Evolutionary conservation across 352 stramenopile genomes (phyloP).

Genomic region (Thalassiosira livingstoniorum): DNA sequence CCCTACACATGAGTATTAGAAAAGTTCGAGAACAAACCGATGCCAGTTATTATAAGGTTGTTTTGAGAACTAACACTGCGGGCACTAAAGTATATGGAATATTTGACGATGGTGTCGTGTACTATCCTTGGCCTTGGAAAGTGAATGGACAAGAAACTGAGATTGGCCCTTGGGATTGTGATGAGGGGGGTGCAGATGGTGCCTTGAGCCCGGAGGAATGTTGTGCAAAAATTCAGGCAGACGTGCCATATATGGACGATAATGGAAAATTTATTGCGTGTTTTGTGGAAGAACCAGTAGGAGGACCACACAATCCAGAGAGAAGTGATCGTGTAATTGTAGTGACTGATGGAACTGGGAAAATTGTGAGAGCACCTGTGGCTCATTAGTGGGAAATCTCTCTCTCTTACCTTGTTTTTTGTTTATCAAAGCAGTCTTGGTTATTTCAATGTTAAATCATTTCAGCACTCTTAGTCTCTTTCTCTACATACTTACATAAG

Average conservation of each 20-base stretch:
- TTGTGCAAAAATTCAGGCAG: conserved; percentile 31
- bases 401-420: no score
- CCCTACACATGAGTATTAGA: conserved; percentile 13
- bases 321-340: conserved; percentile 23
- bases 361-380: conserved; percentile 25
- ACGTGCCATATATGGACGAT: conserved; percentile 33
- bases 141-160: conserved; percentile 11
- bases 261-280: conserved; percentile 41
- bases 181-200: not conserved
- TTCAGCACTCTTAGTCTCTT: no score
- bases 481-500: no score
- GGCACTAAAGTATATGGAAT: conserved; percentile 26
- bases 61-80: conserved; percentile 15
- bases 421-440: no score
- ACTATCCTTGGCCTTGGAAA: conserved; percentile 39
- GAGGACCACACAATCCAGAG: conserved; percentile 32
- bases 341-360: conserved; percentile 21
- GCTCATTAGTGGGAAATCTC: conserved; percentile 35
- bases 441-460: no score
- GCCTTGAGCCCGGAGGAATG: conserved; percentile 21
- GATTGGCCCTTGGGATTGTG: conserved; percentile 37
- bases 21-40: conserved; percentile 43
- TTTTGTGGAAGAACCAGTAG: conserved; percentile 46
- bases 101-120: conserved; percentile 38
- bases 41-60: conserved; percentile 38